Evolutionary conservation across 2,329 filamentous ascomycete species (phyloP).

Genomic region (Colletotrichum sp.): DNA sequence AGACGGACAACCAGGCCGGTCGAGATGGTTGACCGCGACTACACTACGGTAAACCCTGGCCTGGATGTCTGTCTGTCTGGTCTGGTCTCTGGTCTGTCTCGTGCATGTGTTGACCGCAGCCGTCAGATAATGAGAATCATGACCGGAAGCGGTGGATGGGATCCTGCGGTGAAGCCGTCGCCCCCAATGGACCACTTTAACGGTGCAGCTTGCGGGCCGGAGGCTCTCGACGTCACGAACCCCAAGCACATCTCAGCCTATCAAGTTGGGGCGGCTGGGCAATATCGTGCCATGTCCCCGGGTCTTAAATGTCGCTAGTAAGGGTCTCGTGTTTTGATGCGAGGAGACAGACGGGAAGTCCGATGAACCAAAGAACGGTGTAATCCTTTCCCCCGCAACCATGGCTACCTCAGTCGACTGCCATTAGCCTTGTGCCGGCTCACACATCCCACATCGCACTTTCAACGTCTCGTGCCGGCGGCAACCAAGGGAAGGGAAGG

Average conservation of each 20-base stretch:
- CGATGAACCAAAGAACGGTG: slow-evolving; percentile 5
- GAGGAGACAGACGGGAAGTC: neutral
- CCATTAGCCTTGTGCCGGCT: neutral
- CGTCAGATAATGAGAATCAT: neutral
- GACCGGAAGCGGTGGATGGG: neutral
- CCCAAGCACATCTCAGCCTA: neutral
- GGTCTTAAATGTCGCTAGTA: slow-evolving; percentile 3
- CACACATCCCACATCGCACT: neutral
- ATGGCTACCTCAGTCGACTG: neutral
- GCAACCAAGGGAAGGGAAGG: neutral
- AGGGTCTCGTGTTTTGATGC: slow-evolving; percentile 1
- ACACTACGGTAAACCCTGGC: neutral
- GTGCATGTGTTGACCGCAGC: neutral
- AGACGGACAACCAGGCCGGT: neutral
- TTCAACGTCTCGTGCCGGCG: slow-evolving; percentile 5
- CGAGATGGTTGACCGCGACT: neutral
- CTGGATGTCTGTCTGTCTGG: neutral
- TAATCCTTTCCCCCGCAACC: neutral
- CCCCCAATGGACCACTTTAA: neutral
- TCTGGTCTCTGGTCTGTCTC: neutral
- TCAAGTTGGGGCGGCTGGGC: neutral
- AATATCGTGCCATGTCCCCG: slow-evolving; percentile 4
- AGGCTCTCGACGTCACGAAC: neutral
- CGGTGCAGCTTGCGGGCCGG: neutral
- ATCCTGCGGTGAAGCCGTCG: neutral